These are phyloP conservation scores for Phytophthora pini DNA, from an alignment of 352 stramenopile species.

Conservation along the genomic window DNA sequence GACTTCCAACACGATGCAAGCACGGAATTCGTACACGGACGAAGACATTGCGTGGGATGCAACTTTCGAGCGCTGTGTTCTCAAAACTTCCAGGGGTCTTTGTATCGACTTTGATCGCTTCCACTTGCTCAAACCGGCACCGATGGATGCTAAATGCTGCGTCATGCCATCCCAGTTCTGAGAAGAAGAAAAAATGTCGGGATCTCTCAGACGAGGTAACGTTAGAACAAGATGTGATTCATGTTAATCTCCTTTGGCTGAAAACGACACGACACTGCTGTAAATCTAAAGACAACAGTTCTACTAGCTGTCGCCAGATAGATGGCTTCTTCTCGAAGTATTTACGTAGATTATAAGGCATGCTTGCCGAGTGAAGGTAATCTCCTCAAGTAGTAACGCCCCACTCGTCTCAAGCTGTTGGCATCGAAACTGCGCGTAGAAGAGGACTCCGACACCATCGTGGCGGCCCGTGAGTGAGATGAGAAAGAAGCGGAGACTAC, in stretches of 20 bases:
- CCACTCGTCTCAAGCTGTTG: constrained; percentile 17
- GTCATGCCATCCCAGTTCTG: constrained; percentile 53
- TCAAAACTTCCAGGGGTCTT: constrained; percentile 55
- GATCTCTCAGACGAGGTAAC: too few relatives aligned
- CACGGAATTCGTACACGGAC: constrained; percentile 81
- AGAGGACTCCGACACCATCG: constrained; percentile 13
- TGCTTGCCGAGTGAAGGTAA: too few relatives aligned
- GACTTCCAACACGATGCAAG: constrained; percentile 90
- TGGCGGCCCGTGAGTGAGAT: constrained; percentile 20
- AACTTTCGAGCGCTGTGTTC: constrained; percentile 81
- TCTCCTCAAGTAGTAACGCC: too few relatives aligned
- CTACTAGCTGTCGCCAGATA: too few relatives aligned
- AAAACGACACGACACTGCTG: too few relatives aligned
- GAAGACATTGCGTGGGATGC: constrained; percentile 84
- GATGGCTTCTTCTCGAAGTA: too few relatives aligned
- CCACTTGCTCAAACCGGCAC: constrained; percentile 71
- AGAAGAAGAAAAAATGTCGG: background rate
- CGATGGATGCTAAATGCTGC: constrained; percentile 55
- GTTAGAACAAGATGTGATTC: too few relatives aligned
- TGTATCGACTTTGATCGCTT: constrained; percentile 89
- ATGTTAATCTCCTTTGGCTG: too few relatives aligned
- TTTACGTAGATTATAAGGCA: too few relatives aligned
- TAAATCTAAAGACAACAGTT: too few relatives aligned
- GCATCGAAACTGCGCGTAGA: constrained; percentile 39
- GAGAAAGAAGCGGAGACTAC: constrained; percentile 49